A percentile compares a stretch with the other conserved stretches of the same genome.
phyloP scores from a whole-genome alignment of 805 yeast genomes.

The Barnettozyma wickerhamii region DNA sequence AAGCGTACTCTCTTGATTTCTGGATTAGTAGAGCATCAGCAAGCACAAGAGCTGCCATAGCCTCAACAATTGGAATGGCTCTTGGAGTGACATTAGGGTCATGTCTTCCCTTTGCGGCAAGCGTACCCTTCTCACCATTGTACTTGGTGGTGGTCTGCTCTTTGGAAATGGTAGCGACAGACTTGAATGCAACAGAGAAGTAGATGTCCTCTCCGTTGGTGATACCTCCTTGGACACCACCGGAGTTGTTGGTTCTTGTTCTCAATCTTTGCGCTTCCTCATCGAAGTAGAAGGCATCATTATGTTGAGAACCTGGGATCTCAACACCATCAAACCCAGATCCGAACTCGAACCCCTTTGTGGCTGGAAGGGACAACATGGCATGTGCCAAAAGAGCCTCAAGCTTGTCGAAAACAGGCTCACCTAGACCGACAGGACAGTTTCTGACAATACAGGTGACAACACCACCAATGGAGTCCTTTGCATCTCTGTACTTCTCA shows the following conservation, averaged over 20 bases:
- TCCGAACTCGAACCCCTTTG: conserved; percentile 97
- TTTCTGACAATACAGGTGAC: conserved; percentile 97
- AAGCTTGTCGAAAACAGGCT: conserved; percentile 94
- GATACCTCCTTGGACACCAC: conserved; percentile 98
- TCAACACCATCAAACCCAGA: conserved; percentile 90
- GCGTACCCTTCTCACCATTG: conserved; percentile 80
- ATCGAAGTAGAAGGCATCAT: conserved; percentile 75
- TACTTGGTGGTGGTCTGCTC: conserved; percentile 86
- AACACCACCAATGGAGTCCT: conserved; percentile 96
- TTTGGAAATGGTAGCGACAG: conserved; percentile 96
- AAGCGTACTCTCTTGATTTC: conserved; percentile 69
- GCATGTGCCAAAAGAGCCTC: conserved; percentile 97
- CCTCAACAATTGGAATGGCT: conserved; percentile 97
- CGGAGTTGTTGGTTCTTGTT: conserved; percentile 88
- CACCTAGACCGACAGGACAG: conserved; percentile 94
- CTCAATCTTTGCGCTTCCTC: conserved; percentile 60
- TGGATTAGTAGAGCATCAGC: conserved; percentile 86
- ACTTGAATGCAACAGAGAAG: conserved; percentile 94
- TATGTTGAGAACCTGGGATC: conserved; percentile 91
- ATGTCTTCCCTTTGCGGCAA: conserved; percentile 97
- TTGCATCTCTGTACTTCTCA: conserved; percentile 76
- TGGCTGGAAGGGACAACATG: conserved; percentile 95
- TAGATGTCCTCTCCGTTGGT: conserved; percentile 93
- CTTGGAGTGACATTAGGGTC: conserved; percentile 98
- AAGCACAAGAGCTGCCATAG: conserved; percentile 94